Conservation (phyloP, 23 red algal species). For the Rhodosorus marinus region DNA sequence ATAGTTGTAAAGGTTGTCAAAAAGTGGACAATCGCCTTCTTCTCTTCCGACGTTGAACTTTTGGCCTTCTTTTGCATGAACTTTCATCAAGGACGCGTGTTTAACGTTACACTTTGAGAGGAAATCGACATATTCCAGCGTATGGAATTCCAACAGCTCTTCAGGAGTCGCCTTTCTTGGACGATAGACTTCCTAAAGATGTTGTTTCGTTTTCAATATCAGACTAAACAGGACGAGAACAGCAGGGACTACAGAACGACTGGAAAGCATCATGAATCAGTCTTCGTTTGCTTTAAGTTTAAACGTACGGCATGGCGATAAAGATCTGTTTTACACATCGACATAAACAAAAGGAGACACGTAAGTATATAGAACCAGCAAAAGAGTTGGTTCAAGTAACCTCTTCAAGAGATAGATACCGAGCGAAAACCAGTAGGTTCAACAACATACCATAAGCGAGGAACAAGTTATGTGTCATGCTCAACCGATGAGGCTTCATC, state of each 20-base stretch:
- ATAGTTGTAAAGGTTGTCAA: slow-evolving; percentile 38
- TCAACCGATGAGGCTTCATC: slow-evolving; percentile 69
- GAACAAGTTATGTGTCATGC: slow-evolving; percentile 64
- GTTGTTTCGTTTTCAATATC: not conserved
- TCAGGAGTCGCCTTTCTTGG: slow-evolving; percentile 12
- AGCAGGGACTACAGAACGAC: not conserved
- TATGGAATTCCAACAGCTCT: slow-evolving; percentile 21
- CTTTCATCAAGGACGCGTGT: slow-evolving; percentile 1
- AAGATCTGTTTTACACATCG: slow-evolving; percentile 2
- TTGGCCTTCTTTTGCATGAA: slow-evolving; percentile 5
- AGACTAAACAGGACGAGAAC: not conserved
- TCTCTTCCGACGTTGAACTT: slow-evolving; percentile 1
- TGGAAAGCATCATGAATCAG: not conserved
- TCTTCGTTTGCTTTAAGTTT: not conserved
- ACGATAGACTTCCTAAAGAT: slow-evolving; percentile 17
- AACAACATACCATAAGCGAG: slow-evolving; percentile 56
- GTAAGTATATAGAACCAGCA: not conserved
- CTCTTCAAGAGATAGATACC: not conserved
- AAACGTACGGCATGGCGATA: slow-evolving; percentile 18
- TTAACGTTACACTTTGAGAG: slow-evolving; percentile 12
- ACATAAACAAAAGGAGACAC: not conserved
- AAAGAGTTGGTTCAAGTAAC: not conserved
- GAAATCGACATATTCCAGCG: slow-evolving; percentile 27
- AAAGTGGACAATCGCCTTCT: slow-evolving; percentile 19
- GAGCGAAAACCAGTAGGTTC: not conserved